Evolutionary conservation across 2,329 filamentous ascomycete species (phyloP), one percentile per base, ranked within the genome.

Genomic region (Diaporthe sp.): DNA sequence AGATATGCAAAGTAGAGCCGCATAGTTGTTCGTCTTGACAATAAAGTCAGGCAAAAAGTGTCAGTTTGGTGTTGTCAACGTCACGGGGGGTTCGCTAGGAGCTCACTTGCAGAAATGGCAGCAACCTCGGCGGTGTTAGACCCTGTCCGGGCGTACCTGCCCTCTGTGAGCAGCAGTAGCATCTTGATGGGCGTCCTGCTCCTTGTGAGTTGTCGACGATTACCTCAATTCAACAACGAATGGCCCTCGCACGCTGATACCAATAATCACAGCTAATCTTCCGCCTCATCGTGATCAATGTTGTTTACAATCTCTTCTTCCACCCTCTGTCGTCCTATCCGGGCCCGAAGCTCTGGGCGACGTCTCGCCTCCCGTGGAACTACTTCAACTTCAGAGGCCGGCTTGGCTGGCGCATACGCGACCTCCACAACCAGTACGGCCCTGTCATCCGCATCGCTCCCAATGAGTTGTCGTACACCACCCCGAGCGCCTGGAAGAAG

Each of bases 381-480:
- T 58, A 51, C 42, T 73, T 55, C 46, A 73, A 67, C 51, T 49
- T 76, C n/a, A 62, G 39, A 39, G 74, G 74, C 7, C 58, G 58
- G 19, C 65, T 76, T 44, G 57, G 51, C 57, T 74, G 60, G 51
- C 51, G 67, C 61, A 74, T 74, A 28, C 51, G 65, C 22, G 65
- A 70, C 17, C 71, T 76, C 22, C 74, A 76, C 53, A 57, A 74
- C 15, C 42, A 61, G 31, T 76, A 76, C 61, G 74, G 74, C 19
- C 72, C 78, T 55, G 80, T 86, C 4, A 79, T 87, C 22, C 82
- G 85, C 3, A 79, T 83, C 13, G 80, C 79, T 0, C 84, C 85
- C 0, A 81, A 82, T 42, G 78, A 81, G 25, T 80, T 87, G 12
- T 82, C 82, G 4, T 85, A 84, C 73, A 81, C 74, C 1, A 58